Evolutionary conservation across 495 filamentous ascomycete genomes (phyloP).

Genomic region (Talaromyces proteolyticus): DNA sequence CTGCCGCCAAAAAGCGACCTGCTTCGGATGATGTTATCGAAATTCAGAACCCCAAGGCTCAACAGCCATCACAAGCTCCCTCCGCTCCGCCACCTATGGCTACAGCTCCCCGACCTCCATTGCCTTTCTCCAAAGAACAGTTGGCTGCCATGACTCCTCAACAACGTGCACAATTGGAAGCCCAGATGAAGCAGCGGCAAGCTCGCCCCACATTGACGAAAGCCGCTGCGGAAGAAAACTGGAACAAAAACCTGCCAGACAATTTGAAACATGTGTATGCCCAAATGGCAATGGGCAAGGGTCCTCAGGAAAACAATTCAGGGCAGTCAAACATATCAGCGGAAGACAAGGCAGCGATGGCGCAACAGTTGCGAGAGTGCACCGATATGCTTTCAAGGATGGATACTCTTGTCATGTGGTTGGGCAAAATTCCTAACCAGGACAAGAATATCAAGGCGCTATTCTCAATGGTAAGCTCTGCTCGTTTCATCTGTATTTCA

Average conservation of each 20-base stretch:
- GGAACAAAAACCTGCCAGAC: conserved; percentile 33
- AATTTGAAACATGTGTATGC: conserved; percentile 30
- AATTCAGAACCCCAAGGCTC: conserved; percentile 39
- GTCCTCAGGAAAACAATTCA: conserved; percentile 17
- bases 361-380: conserved; percentile 36
- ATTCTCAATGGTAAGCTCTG: background rate
- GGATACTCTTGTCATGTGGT: conserved; percentile 26
- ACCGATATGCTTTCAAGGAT: conserved; percentile 34
- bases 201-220: conserved; percentile 20
- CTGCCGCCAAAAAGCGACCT: conserved; percentile 48
- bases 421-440: background rate
- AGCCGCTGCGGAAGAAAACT: conserved; percentile 30
- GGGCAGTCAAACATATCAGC: conserved; percentile 24
- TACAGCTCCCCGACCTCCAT: background rate
- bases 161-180: conserved; percentile 39
- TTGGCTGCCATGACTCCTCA: conserved; percentile 44
- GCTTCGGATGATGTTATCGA: conserved; percentile 60
- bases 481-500: background rate
- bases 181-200: conserved; percentile 23
- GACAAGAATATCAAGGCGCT: background rate
- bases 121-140: conserved; percentile 42
- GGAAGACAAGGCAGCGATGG: conserved; percentile 40
- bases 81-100: conserved; percentile 17
- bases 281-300: conserved; percentile 26
- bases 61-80: conserved; percentile 19